Evolutionary conservation across 164 flowering plant genomes (phyloP), one percentile per base, ranked within the genome.

Genomic region (Hamamelis virginiana): DNA sequence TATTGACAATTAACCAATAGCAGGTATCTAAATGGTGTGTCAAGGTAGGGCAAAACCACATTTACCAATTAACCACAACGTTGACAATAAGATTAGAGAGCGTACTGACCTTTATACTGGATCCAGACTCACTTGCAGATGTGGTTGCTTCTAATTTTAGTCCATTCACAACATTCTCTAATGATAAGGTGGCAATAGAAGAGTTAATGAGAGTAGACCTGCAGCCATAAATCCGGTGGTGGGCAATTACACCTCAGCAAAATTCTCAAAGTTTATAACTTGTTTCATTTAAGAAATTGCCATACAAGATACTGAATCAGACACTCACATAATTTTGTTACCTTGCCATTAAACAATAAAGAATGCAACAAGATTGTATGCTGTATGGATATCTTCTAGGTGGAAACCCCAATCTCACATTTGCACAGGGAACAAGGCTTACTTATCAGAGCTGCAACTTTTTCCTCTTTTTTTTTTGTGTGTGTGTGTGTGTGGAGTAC

Each of bases 191-290:
- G 28, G 77, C 68, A 23, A 53, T 9, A 13, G 85, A 73, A 45
- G 84, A 83, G 33, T 76, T 78, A 46, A 78, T 62, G 19, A 87
- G 83, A 25, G 79, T 63, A 52, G 89, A 90, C 77, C 97, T 89
- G 83, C 76, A 82, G 22, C 50, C 74, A 76, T 33, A 53, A 28
- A 76, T 33, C n/a, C 15, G 25, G 10, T 48, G 18, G 22, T 50
- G 26, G 41, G 22, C 57, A n/a, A 48, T 18, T 46, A 25, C 25
- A 44, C 2, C 41, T 33, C 23, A 60, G 27, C 1, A 15, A 33
- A 33, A 55, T 19, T 50, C 47, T 44, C 52, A n/a, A 18, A 21
- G 4, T 8, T 41, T 67, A 9, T 8, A 12, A 16, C 50, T 56
- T 12, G 21, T 51, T 48, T 19, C 47, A 38, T 19, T 27, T 16